Evolutionary conservation across 2,329 filamentous ascomycete species (phyloP), one percentile per base, ranked within the genome.

Genomic region (Hymenoscyphus scutula): DNA sequence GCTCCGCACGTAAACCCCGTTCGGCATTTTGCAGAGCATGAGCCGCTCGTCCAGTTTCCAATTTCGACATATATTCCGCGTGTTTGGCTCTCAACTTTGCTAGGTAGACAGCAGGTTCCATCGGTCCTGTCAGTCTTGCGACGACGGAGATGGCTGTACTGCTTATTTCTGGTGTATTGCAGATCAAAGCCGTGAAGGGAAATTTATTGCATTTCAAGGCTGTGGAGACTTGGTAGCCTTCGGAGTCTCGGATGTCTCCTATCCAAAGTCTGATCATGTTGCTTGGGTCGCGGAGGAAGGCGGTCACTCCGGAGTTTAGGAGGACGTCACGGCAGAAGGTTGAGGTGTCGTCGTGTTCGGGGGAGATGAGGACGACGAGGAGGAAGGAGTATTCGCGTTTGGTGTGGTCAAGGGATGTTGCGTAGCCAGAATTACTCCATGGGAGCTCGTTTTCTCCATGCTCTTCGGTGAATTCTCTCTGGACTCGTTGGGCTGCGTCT

Each of bases 401-500:
- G 5, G 94, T 92, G 41, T 89, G 78, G 73, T 99, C 95, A 65
- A 97, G 86, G 0, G 93, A 92, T 76, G 96, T 90, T 5, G 96
- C 93, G 73, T 98, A 95, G 4, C 94, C 92, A 58, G 89, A 90
- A 73, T 97, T 93, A 68, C 89, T 87, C 75, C 96, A 97, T 0
- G 89, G 88, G 4, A 98, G 77, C 4, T 80, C 81, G 56, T 87
- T 84, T 19, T 81, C 77, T 0, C 92, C 92, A 72, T 97, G 95
- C 71, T 96, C 91, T 76, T 99, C 95, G 71, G 97, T 92, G 68
- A 99, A 97, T 70, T 98, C 93, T 8, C 94, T 86, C 72, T 91
- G 90, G 75, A 98, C 96, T 34, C 95, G 83, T 29, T 90, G 88
- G 0, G 94, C 92, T 0, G 92, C 94, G 73, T 99, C 95, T 62